Percentiles rank a stretch among this genome's conserved stretches.
phyloP scores from a whole-genome alignment of 768 basidiomycete genomes.

The Boletus sp. region DNA sequence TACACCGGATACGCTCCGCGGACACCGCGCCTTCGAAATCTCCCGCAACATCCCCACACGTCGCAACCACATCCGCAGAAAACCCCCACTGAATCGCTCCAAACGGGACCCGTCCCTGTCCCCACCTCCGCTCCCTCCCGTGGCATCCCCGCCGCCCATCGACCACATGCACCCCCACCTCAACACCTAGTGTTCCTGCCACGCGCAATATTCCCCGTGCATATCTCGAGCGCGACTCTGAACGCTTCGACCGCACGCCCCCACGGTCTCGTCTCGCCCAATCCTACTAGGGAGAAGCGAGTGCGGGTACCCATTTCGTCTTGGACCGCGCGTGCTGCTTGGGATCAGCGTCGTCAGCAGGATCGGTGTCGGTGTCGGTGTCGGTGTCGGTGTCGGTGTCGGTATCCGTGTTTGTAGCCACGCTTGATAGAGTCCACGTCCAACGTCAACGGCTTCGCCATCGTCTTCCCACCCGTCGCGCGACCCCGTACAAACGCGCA shows the following conservation, averaged over 20 bases:
- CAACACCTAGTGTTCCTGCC: slow-evolving; percentile 68
- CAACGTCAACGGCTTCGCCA: slow-evolving; percentile 29
- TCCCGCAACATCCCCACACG: slow-evolving; percentile 32
- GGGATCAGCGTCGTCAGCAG: background rate
- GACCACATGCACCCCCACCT: slow-evolving; percentile 54
- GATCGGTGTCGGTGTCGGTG: background rate
- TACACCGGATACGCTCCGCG: slow-evolving; percentile 46
- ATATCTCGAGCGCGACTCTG: slow-evolving; percentile 39
- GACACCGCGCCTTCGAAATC: slow-evolving; percentile 46
- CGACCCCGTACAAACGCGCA: slow-evolving; percentile 47
- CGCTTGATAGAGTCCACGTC: slow-evolving; percentile 58
- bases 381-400: background rate
- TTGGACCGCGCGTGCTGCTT: slow-evolving; percentile 19
- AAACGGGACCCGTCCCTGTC: slow-evolving; percentile 53
- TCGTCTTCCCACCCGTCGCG: slow-evolving; percentile 34
- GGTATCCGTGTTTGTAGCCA: slow-evolving; percentile 29
- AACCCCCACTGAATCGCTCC: slow-evolving; percentile 53
- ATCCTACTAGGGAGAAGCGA: slow-evolving; percentile 33
- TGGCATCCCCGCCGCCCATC: slow-evolving; percentile 29
- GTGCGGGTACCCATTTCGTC: slow-evolving; percentile 57
- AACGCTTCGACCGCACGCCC: slow-evolving; percentile 40
- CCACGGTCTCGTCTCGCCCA: slow-evolving; percentile 32
- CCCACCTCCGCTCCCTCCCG: slow-evolving; percentile 32
- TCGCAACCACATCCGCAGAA: slow-evolving; percentile 48
- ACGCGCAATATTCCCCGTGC: slow-evolving; percentile 50